A percentile compares a stretch with the other conserved stretches of the same genome.
Conservation (phyloP, 1,284 basidiomycete genomes). For the Melampsora larici-populina region DNA sequence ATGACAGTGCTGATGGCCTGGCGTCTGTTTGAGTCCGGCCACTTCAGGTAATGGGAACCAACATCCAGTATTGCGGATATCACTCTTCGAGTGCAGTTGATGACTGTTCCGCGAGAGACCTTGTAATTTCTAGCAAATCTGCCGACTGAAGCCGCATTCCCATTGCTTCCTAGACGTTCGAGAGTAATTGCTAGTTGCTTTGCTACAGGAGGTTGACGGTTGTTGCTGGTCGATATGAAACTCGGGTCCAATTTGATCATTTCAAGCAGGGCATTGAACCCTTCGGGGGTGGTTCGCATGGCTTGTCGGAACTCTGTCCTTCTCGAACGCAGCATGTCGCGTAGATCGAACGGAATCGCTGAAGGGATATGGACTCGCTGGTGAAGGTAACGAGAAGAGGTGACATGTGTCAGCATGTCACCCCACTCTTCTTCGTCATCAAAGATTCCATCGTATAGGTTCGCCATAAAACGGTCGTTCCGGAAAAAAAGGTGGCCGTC, state of each 20-base stretch:
- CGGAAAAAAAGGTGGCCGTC: no score
- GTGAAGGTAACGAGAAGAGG: no score
- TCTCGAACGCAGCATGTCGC: not conserved
- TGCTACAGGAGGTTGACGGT: not conserved
- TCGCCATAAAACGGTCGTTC: no score
- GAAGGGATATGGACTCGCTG: not conserved
- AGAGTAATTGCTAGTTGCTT: no score
- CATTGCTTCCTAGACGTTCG: not conserved
- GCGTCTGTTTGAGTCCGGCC: not conserved
- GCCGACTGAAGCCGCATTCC: slow-evolving; percentile 23
- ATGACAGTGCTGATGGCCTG: not conserved
- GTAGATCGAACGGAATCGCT: not conserved
- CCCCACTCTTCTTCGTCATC: no score
- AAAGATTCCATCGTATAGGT: no score
- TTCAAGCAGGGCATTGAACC: not conserved
- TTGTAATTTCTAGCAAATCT: not conserved
- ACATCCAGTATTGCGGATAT: not conserved
- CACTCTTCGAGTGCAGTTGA: not conserved
- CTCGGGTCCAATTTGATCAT: not conserved
- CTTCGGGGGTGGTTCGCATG: not conserved
- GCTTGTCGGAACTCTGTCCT: not conserved
- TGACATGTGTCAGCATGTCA: no score
- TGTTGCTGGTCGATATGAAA: not conserved
- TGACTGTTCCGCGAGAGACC: not conserved
- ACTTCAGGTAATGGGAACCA: not conserved